Evolutionary conservation across 805 yeast genomes (phyloP).

Genomic region (Candida palmyrensis): DNA sequence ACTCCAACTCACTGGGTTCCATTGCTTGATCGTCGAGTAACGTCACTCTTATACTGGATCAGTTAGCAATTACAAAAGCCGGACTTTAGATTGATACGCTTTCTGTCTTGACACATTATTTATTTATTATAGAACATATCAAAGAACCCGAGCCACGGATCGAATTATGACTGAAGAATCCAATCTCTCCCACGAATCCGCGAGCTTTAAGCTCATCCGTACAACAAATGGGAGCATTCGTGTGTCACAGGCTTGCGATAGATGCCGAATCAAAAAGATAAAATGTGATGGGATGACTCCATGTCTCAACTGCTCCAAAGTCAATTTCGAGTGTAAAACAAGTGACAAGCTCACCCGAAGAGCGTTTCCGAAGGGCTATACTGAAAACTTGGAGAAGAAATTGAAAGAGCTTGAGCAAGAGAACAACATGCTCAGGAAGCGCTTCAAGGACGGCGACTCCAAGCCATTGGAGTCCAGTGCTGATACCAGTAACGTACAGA

Average conservation of each 20-base stretch:
- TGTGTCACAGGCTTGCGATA: slow-evolving; percentile 76
- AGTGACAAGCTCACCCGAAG: slow-evolving; percentile 71
- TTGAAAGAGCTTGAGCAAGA: slow-evolving; percentile 58
- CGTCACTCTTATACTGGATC: too few species aligned
- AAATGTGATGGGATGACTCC: slow-evolving; percentile 72
- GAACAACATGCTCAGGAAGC: slow-evolving; percentile 34
- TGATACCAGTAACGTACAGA: background rate
- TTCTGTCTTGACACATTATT: too few species aligned
- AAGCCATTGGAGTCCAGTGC: background rate
- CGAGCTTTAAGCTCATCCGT: slow-evolving; percentile 28
- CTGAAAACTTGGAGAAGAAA: slow-evolving; percentile 65
- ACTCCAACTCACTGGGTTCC: too few species aligned
- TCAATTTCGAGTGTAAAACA: slow-evolving; percentile 64
- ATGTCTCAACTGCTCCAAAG: slow-evolving; percentile 61
- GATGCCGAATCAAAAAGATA: slow-evolving; percentile 73
- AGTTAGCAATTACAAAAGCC: too few species aligned
- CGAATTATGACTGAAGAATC: too few species aligned
- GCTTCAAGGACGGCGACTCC: slow-evolving; percentile 15
- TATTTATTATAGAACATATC: too few species aligned
- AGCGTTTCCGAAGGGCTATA: slow-evolving; percentile 78
- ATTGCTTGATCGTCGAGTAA: too few species aligned
- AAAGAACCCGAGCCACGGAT: too few species aligned
- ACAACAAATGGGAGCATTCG: slow-evolving; percentile 39
- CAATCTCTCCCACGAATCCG: background rate
- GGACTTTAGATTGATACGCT: too few species aligned